Base-by-base conservation (phyloP, 1,284 basidiomycete genomes). In the Ustilago lituana region DNA sequence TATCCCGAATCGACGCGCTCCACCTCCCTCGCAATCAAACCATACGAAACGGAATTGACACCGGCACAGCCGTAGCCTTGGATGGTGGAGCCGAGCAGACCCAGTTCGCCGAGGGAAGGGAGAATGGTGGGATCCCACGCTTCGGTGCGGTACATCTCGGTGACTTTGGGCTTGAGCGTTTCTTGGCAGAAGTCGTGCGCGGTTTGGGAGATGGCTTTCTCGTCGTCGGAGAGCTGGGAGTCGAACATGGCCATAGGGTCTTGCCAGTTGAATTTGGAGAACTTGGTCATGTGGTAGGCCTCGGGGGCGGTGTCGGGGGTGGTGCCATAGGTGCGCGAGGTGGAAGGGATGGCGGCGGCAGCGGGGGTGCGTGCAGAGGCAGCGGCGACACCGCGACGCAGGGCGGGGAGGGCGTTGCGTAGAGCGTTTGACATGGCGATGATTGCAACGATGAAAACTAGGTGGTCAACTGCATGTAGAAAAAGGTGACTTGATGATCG, bases 1-100 rank as follows among this genome's bases (percentile, higher is more conserved):
- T 96, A 98, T 3, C 95, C 95, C 1, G 93, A 96, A 83, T 98
- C 95, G 35, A 98, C 89, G 50, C 92, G 85, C 84, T 98, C 94
- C 5, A 98, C 89, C 82, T 97, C 94, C 41, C 95, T 87, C 1
- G 93, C 91, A 74, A 98, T 91, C 29, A 98, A 86, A 7, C 95
- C 95, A 77, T 97, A 98, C 0, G 94, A 91, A 19, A 95, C 92
- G 72, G 89, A 89, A 78, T 89, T 91, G 22, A 89, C 90, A n/a
- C 95, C 94, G 0, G 94, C 94, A 81, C 94, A 98, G 26, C 92
- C 93, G 78, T 97, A 96, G 1, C 93, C 94, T 63, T 91, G 82
- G 73, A 98, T 97, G 0, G 94, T 97, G 1, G 94, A 88, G 0
- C 94, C 94, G 2, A 97, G 86, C 15, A 98, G 84, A 4, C 95